Percentiles rank a stretch among this genome's conserved stretches.
phyloP scores from a whole-genome alignment of 1,284 basidiomycete species.

The Cryptococcus wingfieldii region DNA sequence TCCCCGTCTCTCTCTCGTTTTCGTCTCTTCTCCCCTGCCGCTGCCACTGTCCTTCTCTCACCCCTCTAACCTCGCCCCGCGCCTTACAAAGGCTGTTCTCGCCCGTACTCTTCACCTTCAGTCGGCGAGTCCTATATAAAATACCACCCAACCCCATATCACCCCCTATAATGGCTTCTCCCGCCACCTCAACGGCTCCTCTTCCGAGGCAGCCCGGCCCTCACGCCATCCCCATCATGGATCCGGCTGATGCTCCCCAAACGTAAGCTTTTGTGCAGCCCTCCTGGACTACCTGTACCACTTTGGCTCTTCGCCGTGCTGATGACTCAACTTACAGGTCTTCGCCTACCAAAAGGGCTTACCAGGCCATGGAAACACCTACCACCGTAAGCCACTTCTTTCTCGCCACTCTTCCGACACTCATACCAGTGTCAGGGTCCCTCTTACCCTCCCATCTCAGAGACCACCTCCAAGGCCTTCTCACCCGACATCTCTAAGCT shows the following conservation, averaged over 20 bases:
- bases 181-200: neutral
- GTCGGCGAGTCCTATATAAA: neutral
- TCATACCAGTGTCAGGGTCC: neutral
- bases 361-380: too few species aligned
- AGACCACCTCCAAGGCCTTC: neutral
- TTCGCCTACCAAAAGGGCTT: neutral
- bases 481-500: neutral
- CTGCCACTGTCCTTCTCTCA: neutral
- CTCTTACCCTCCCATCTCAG: neutral
- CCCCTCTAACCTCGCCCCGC: neutral
- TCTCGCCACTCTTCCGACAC: too few species aligned
- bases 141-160: neutral
- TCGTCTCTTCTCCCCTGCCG: neutral
- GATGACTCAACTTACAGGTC: neutral
- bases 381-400: too few species aligned
- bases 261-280: neutral
- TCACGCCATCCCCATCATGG: neutral
- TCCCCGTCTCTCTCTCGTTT: neutral
- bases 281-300: neutral
- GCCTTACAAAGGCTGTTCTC: neutral
- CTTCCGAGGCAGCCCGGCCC: neutral
- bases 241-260: neutral
- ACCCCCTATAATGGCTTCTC: neutral
- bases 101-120: neutral
- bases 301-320: neutral